Evolutionary conservation across 345 rosid genomes (phyloP).

Genomic region (Hibiscus trionum): DNA sequence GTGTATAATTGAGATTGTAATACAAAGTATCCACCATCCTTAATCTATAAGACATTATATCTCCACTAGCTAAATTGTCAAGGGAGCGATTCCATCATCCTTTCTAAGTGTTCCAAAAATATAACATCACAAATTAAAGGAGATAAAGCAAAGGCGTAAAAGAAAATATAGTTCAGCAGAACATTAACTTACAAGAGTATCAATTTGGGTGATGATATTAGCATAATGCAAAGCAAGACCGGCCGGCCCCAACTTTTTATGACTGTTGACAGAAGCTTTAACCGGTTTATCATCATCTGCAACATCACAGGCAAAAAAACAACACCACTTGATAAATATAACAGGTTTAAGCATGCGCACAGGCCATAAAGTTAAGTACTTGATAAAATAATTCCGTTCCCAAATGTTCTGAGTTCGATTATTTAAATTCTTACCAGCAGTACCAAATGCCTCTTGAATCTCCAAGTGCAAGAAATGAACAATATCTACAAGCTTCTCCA

Average conservation of each 20-base stretch:
- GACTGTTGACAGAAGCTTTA: slow-evolving; percentile 32
- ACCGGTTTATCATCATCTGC: slow-evolving; percentile 58
- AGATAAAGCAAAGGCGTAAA: not conserved
- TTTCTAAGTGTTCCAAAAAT: not conserved
- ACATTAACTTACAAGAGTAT: slow-evolving; percentile 71
- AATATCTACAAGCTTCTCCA: slow-evolving; percentile 93
- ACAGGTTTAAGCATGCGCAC: not conserved
- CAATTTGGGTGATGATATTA: slow-evolving; percentile 85
- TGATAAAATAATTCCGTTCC: not conserved
- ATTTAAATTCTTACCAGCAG: slow-evolving; percentile 52
- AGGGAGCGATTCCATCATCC: not conserved
- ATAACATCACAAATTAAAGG: not conserved
- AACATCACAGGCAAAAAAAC: slow-evolving; percentile 15
- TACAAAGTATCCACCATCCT: not conserved
- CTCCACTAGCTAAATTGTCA: not conserved
- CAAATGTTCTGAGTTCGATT: not conserved
- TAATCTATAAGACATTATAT: not conserved
- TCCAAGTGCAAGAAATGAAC: slow-evolving; percentile 91
- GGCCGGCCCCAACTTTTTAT: slow-evolving; percentile 72
- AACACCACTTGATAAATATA: not conserved
- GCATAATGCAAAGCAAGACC: slow-evolving; percentile 99
- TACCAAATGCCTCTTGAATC: slow-evolving; percentile 82
- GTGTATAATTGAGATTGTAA: not conserved
- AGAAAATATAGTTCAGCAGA: slow-evolving; percentile 5
- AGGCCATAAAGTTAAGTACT: not conserved